Evolutionary conservation across 1,139 yeast species (phyloP), one percentile per base, ranked within the genome.

Genomic region (Geotrichum cucujoidarum): DNA sequence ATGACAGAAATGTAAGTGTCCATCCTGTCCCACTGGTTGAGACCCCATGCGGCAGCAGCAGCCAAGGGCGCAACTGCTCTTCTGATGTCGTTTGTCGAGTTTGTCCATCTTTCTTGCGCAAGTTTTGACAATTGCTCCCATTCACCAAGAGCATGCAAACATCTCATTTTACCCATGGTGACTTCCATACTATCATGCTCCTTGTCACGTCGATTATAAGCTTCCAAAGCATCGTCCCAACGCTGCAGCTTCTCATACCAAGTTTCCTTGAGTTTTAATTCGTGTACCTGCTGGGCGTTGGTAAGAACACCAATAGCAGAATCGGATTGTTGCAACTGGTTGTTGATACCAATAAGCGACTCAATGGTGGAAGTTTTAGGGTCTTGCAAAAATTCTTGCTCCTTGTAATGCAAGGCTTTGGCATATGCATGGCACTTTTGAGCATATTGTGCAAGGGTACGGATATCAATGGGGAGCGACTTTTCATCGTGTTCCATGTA

Each of bases 31-130:
- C 98, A 94, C 63, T 88, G 94, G 1, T 92, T 92, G 43, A 92
- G 73, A n/a, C 97, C 97, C 98, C 98, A 92, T 0, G 97, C 88
- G 0, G 98, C 97, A 2, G 97, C 97, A 0, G 97, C 98, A 0
- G 98, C 98, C 48, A 94, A 71, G 0, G 98, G 98, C 1, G 98
- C 97, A 56, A 94, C 90, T 14, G 83, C 80, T 53, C 95, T 72
- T 59, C 82, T 78, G 43, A 80, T 80, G 22, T 88, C 96, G 43
- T 80, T 75, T 2, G 85, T 72, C 1, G 95, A 78, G 38, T 73
- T 73, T 27, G 72, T 73, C 98, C 98, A 94, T 61, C 86, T 87
- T 42, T 82, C 83, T 58, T 81, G 84, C 0, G 97, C 96, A 49
- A 92, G 72, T 53, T 83, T 86, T 10, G 95, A 83, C 27, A 94